Conservation (phyloP, 305 asterid species). For the Fraxinus velutina region DNA sequence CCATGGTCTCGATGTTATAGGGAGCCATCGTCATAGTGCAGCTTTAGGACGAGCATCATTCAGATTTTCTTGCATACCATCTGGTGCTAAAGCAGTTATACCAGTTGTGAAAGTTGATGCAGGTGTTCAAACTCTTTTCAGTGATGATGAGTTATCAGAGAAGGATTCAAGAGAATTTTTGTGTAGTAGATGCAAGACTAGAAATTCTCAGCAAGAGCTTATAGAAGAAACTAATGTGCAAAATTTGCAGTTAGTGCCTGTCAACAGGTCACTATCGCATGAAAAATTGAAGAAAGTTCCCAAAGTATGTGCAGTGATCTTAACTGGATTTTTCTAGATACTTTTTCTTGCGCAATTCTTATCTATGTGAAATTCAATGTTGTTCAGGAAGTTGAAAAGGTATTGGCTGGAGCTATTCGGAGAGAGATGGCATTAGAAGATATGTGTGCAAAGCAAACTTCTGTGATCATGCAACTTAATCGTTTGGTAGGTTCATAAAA, state of each 20-base stretch:
- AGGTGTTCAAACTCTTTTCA: conserved; percentile 69
- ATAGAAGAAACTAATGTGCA: conserved; percentile 40
- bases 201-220: conserved; percentile 38
- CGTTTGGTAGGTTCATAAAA: conserved; percentile 63
- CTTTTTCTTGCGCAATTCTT: conserved; percentile 25
- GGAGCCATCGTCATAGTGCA: conserved; percentile 61
- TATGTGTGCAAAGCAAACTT: conserved; percentile 63
- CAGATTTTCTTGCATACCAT: conserved; percentile 65
- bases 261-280: conserved; percentile 43
- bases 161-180: conserved; percentile 32
- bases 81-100: conserved; percentile 49
- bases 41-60: conserved; percentile 66
- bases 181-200: conserved; percentile 68
- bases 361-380: conserved; percentile 22
- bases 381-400: conserved; percentile 91
- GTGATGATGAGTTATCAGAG: conserved; percentile 33
- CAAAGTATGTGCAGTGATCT: conserved; percentile 53
- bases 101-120: conserved; percentile 72
- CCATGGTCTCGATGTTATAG: conserved; percentile 78
- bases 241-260: conserved; percentile 78
- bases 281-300: conserved; percentile 70
- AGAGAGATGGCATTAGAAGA: conserved; percentile 99
- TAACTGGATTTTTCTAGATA: conserved; percentile 9
- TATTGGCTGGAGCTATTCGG: conserved; percentile 93
- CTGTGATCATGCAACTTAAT: conserved; percentile 84